Conservation (phyloP, 495 filamentous ascomycete genomes). For the Bacidia rubella region DNA sequence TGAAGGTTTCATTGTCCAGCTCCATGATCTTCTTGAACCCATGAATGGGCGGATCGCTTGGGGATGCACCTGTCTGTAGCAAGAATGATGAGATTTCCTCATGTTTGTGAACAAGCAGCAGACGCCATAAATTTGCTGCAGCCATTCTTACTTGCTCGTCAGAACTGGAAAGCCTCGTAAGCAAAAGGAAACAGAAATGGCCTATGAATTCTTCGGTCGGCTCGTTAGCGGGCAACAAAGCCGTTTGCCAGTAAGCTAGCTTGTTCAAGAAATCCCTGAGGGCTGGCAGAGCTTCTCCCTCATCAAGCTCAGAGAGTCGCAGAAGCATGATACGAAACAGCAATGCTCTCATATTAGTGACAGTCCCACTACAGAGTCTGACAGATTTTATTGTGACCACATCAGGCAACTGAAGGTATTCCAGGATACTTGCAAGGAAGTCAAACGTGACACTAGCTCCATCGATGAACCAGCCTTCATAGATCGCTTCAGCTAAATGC, state of each 20-base stretch:
- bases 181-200: slow-evolving; percentile 80
- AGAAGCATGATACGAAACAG: slow-evolving; percentile 68
- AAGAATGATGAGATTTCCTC: slow-evolving; percentile 64
- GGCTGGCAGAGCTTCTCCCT: slow-evolving; percentile 41
- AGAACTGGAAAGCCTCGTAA: slow-evolving; percentile 60
- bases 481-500: slow-evolving; percentile 77
- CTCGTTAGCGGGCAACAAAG: slow-evolving; percentile 64
- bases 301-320: slow-evolving; percentile 69
- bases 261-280: slow-evolving; percentile 61
- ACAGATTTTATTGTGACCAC: slow-evolving; percentile 69
- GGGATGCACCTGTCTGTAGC: slow-evolving; percentile 46
- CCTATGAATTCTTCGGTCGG: slow-evolving; percentile 63
- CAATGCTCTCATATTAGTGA: slow-evolving; percentile 56
- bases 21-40: slow-evolving; percentile 77
- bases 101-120: slow-evolving; percentile 86
- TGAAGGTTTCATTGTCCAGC: slow-evolving; percentile 73
- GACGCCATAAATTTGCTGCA: slow-evolving; percentile 74
- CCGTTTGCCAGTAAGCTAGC: slow-evolving; percentile 88
- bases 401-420: slow-evolving; percentile 80
- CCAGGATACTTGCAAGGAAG: slow-evolving; percentile 70
- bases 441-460: slow-evolving; percentile 73
- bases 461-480: slow-evolving; percentile 89
- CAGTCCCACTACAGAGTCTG: slow-evolving; percentile 69
- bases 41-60: slow-evolving; percentile 46
- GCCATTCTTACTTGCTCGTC: slow-evolving; percentile 53